Conservation (phyloP, 495 filamentous ascomycete genomes). For the Ascobolus immersus region DNA sequence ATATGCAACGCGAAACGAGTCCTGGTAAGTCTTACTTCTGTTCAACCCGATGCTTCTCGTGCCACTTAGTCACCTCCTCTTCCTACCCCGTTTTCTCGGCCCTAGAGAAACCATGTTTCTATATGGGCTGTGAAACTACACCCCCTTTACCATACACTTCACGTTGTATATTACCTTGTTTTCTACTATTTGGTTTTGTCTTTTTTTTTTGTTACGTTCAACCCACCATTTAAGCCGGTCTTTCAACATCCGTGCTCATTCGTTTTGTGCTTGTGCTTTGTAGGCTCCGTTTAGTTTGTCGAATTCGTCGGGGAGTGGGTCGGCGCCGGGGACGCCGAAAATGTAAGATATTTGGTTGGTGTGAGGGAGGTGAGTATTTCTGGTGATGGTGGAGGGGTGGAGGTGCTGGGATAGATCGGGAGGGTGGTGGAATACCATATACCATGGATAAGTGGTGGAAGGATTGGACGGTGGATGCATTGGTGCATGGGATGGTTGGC, state of each 20-base stretch:
- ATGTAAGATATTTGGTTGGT: no score
- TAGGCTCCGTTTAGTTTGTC: conserved; percentile 1
- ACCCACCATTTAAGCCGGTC: background rate
- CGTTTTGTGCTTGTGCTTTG: background rate
- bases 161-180: background rate
- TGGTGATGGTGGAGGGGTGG: no score
- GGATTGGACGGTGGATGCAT: no score
- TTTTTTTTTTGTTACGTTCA: background rate
- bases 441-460: no score
- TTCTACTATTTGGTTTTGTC: background rate
- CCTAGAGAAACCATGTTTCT: no score
- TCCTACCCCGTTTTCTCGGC: background rate
- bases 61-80: background rate
- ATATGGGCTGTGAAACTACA: no score
- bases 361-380: no score
- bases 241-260: background rate
- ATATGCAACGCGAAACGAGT: conserved; percentile 90
- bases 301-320: background rate
- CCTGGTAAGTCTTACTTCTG: conserved; percentile 64
- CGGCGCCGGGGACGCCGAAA: no score
- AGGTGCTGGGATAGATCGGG: no score
- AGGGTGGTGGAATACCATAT: no score
- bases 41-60: background rate
- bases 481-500: no score
- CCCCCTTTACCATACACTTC: background rate